Evolutionary conservation across 1,139 yeast species (phyloP).

Genomic region (Yamadazyma blattariae): DNA sequence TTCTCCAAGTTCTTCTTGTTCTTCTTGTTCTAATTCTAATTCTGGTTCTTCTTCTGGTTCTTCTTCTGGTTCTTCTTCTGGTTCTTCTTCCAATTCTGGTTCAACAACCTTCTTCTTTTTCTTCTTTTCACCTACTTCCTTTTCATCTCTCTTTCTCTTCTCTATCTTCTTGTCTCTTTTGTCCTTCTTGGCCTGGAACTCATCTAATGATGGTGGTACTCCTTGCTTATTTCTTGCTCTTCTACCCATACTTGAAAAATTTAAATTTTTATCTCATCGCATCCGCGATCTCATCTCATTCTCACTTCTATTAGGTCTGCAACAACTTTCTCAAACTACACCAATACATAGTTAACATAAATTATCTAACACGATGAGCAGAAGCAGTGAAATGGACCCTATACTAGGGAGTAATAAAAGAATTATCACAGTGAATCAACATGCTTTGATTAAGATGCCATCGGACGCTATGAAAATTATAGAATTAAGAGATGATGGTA

Average conservation of each 20-base stretch:
- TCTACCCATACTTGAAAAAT: slow-evolving; percentile 68
- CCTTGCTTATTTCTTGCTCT: slow-evolving; percentile 89
- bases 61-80: slow-evolving; percentile 17
- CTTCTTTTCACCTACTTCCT: slow-evolving; percentile 20
- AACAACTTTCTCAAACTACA: too few relatives aligned
- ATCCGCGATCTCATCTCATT: not conserved
- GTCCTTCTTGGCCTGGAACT: slow-evolving; percentile 61
- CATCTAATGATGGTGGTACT: slow-evolving; percentile 83
- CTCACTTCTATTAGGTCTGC: too few relatives aligned
- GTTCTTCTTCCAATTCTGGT: too few relatives aligned
- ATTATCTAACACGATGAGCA: not conserved
- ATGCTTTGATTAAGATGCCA: slow-evolving; percentile 73
- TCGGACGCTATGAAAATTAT: slow-evolving; percentile 76
- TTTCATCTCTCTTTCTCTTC: slow-evolving; percentile 22
- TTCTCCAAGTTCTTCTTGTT: slow-evolving; percentile 36
- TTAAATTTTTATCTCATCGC: slow-evolving; percentile 11
- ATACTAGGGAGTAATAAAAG: slow-evolving; percentile 1
- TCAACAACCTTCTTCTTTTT: slow-evolving; percentile 12
- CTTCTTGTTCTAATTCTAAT: slow-evolving; percentile 10
- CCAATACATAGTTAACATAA: not conserved
- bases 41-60: slow-evolving; percentile 25
- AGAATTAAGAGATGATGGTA: slow-evolving; percentile 56
- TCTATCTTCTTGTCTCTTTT: slow-evolving; percentile 40
- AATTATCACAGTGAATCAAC: slow-evolving; percentile 34
- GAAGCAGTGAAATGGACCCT: not conserved